These are phyloP conservation scores for Mycena pura DNA, from an alignment of 768 basidiomycete species.

Conservation along the genomic window DNA sequence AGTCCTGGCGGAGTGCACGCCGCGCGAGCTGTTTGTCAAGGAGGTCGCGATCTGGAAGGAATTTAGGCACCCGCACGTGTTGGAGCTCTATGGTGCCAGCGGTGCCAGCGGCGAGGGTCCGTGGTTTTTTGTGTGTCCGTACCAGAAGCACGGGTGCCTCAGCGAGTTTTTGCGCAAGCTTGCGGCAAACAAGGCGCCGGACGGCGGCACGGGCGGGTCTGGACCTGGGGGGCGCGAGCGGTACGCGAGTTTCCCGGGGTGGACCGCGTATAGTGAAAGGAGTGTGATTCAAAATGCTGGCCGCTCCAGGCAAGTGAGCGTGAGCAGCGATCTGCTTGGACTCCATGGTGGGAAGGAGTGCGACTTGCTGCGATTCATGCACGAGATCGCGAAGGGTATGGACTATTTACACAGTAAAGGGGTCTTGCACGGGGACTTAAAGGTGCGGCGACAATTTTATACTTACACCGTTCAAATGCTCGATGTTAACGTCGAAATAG, in stretches of 20 bases:
- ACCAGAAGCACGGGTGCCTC: slow-evolving; percentile 69
- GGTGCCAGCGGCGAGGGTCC: slow-evolving; percentile 72
- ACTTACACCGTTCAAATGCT: not conserved
- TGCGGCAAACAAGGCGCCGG: slow-evolving; percentile 25
- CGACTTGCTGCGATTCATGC: slow-evolving; percentile 66
- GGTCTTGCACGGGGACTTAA: slow-evolving; percentile 83
- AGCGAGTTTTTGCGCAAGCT: slow-evolving; percentile 38
- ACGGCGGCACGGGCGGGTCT: slow-evolving; percentile 27
- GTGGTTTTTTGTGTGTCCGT: slow-evolving; percentile 83
- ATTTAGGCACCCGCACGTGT: slow-evolving; percentile 71
- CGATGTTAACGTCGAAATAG: slow-evolving; percentile 3
- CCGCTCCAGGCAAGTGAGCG: slow-evolving; percentile 21
- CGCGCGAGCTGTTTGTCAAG: slow-evolving; percentile 67
- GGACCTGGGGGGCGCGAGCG: slow-evolving; percentile 26
- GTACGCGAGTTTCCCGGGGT: slow-evolving; percentile 25
- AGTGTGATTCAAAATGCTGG: slow-evolving; percentile 17
- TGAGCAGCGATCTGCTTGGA: slow-evolving; percentile 18
- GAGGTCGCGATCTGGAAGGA: slow-evolving; percentile 78
- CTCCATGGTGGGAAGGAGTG: slow-evolving; percentile 38
- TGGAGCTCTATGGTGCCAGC: slow-evolving; percentile 80
- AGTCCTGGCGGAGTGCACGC: slow-evolving; percentile 67
- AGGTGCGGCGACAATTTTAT: slow-evolving; percentile 49
- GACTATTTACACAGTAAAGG: slow-evolving; percentile 73
- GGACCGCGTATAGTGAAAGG: slow-evolving; percentile 5
- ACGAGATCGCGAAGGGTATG: slow-evolving; percentile 84